phyloP scores from a whole-genome alignment of 805 yeast genomes.

The Wickerhamomyces tratensis region DNA sequence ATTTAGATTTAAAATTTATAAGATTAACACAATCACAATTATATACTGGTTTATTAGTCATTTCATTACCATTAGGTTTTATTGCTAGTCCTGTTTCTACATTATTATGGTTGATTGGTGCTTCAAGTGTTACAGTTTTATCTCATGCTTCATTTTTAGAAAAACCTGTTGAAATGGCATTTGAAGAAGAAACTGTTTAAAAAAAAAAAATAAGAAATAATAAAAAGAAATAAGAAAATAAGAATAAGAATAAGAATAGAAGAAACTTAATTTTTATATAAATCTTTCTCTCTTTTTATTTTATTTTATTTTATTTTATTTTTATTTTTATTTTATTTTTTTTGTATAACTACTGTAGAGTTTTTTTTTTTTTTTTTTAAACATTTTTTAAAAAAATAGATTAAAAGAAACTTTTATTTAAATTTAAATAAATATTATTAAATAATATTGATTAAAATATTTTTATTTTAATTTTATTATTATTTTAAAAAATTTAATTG shows the following conservation, averaged over 20 bases:
- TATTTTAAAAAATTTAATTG: too few relatives aligned
- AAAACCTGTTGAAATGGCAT: conserved; percentile 91
- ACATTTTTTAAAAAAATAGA: too few relatives aligned
- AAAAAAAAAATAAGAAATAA: not conserved
- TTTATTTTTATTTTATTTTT: too few relatives aligned
- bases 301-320: too few relatives aligned
- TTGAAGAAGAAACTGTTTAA: conserved; percentile 61
- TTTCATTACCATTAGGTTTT: conserved; percentile 75
- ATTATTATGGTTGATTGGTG: conserved; percentile 85
- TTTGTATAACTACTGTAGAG: too few relatives aligned
- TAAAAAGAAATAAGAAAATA: not conserved
- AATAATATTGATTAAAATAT: too few relatives aligned
- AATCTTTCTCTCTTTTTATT: too few relatives aligned
- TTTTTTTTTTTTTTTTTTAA: too few relatives aligned
- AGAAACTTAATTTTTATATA: too few relatives aligned
- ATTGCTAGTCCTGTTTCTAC: conserved; percentile 87
- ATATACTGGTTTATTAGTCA: conserved; percentile 70
- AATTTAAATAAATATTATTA: too few relatives aligned
- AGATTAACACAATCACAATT: conserved; percentile 68
- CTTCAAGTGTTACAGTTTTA: conserved; percentile 67
- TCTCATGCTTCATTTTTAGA: conserved; percentile 89
- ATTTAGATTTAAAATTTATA: conserved; percentile 62
- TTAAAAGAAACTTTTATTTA: too few relatives aligned
- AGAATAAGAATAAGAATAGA: not conserved
- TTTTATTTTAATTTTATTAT: too few relatives aligned